Evolutionary conservation across 257 asterid genomes (phyloP).

Genomic region (Petrea volubilis): DNA sequence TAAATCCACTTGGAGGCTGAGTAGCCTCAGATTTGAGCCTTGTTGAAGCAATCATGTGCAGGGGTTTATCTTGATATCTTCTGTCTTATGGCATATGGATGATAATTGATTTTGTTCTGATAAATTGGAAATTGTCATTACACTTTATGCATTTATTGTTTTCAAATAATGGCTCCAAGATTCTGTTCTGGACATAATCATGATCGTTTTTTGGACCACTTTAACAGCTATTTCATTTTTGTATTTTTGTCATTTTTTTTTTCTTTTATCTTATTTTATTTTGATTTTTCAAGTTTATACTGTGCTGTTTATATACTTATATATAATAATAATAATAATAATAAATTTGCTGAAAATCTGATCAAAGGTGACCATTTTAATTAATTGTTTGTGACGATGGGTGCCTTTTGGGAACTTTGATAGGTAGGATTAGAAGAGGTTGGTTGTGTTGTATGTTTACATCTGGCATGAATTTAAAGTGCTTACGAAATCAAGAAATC

Average conservation of each 20-base stretch:
- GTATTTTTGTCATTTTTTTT: background rate
- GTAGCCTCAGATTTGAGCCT: constrained; percentile 25
- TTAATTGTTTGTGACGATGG: background rate
- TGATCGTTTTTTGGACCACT: constrained; percentile 18
- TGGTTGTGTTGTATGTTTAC: constrained; percentile 10
- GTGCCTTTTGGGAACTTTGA: background rate
- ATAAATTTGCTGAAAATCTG: too few species aligned
- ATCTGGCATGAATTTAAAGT: constrained; percentile 20
- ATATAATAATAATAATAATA: too few species aligned
- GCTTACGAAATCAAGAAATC: constrained; percentile 18
- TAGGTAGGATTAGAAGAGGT: background rate
- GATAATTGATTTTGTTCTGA: background rate
- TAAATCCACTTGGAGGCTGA: constrained; percentile 27
- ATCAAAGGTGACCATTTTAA: background rate
- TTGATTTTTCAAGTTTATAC: too few species aligned
- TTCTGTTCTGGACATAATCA: constrained; percentile 18
- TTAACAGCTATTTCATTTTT: background rate
- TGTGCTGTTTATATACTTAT: too few species aligned
- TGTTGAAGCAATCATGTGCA: too few species aligned
- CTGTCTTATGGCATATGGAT: constrained; percentile 9
- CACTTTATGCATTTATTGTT: constrained; percentile 14
- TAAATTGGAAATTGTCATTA: background rate
- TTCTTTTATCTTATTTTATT: background rate
- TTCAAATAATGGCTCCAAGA: constrained; percentile 11
- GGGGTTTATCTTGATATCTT: background rate